Conservation (phyloP, 441 rosid genomes). For the Hura crepitans region DNA sequence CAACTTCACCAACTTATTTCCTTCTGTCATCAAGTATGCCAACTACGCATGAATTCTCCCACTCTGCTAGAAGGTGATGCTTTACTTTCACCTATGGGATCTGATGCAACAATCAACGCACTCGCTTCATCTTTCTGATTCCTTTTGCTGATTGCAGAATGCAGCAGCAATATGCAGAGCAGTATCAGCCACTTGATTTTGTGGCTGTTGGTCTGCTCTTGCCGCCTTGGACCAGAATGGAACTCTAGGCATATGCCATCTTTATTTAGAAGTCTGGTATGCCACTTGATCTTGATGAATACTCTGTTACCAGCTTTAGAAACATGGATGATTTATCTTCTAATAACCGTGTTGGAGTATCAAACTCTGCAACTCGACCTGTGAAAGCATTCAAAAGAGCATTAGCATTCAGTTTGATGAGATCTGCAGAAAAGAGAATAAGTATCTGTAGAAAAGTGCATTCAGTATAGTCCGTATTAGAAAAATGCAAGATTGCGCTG, state of each 20-base stretch:
- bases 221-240: conserved; percentile 19
- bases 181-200: conserved; percentile 18
- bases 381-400: conserved; percentile 24
- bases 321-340: conserved; percentile 98
- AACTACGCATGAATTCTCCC: conserved; percentile 18
- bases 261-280: conserved; percentile 62
- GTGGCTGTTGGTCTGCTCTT: conserved; percentile 15
- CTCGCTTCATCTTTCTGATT: conserved; percentile 12
- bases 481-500: too few species aligned
- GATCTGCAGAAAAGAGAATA: neutral
- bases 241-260: conserved; percentile 26
- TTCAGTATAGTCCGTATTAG: too few species aligned
- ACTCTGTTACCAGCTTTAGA: conserved; percentile 83
- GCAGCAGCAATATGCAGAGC: conserved; percentile 21
- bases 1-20: conserved; percentile 30
- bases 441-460: too few species aligned
- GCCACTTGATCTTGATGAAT: conserved; percentile 93
- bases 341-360: conserved; percentile 68
- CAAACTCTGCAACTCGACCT: conserved; percentile 96
- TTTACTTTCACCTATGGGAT: conserved; percentile 15
- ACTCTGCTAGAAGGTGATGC: conserved; percentile 16
- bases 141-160: conserved; percentile 18
- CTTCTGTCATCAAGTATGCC: conserved; percentile 19
- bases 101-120: too few species aligned
- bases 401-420: conserved; percentile 1